A percentile compares a stretch with the other conserved stretches of the same genome.
Evolutionary conservation across 257 asterid species (phyloP).

Genomic region (Thymus mandschuricus): DNA sequence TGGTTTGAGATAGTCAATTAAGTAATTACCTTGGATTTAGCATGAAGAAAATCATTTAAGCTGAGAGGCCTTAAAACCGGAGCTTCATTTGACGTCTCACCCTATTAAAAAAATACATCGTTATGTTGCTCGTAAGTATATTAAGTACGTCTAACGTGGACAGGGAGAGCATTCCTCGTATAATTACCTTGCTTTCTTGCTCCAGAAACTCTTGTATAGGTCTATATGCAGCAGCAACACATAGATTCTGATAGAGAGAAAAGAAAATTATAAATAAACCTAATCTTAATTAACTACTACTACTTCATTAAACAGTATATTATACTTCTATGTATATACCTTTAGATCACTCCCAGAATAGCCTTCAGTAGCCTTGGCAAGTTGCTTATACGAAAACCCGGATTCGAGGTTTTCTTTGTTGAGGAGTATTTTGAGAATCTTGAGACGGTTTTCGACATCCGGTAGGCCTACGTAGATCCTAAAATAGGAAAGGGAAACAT

Average conservation of each 20-base stretch:
- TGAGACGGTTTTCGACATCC: conserved; percentile 79
- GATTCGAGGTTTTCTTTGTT: conserved; percentile 71
- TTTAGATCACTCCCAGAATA: conserved; percentile 87
- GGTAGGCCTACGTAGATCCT: conserved; percentile 95
- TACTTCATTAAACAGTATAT: no score
- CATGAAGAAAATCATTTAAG: conserved; percentile 59
- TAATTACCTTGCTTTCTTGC: background rate
- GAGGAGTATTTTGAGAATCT: conserved; percentile 78
- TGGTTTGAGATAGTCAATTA: background rate
- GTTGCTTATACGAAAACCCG: conserved; percentile 68
- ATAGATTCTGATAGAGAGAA: background rate
- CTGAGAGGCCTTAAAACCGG: conserved; percentile 51
- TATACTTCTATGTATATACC: conserved; percentile 39
- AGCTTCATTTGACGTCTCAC: conserved; percentile 33
- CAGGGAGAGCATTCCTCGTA: background rate
- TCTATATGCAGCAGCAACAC: background rate
- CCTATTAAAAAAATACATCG: conserved; percentile 34
- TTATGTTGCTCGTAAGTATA: background rate
- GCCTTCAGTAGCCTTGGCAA: conserved; percentile 93
- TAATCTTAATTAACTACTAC: no score
- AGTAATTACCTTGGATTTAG: conserved; percentile 58
- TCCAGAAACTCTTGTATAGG: background rate
- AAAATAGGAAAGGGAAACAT: background rate
- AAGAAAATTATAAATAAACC: background rate
- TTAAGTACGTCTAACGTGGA: no score